Conservation (phyloP, 2,329 filamentous ascomycete species). For the Thielaviopsis populi region DNA sequence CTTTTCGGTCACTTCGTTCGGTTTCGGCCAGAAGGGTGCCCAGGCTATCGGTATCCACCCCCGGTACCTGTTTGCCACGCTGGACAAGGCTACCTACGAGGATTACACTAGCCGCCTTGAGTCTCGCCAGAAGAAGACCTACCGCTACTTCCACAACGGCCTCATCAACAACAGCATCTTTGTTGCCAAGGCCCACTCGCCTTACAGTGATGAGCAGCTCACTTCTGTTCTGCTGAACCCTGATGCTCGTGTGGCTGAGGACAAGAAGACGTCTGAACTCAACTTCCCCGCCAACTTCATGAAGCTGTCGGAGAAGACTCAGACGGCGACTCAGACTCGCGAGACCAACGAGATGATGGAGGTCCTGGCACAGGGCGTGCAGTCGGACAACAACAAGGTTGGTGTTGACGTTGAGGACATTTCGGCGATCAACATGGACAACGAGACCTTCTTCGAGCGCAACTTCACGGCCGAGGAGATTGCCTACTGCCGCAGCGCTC, state of each 20-base stretch:
- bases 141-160: slow-evolving; percentile 96
- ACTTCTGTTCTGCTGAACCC: slow-evolving; percentile 86
- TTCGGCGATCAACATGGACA: slow-evolving; percentile 74
- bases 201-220: slow-evolving; percentile 80
- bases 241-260: slow-evolving; percentile 64
- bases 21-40: slow-evolving; percentile 97
- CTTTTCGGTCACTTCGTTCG: slow-evolving; percentile 96
- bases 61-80: slow-evolving; percentile 87
- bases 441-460: slow-evolving; percentile 83
- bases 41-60: slow-evolving; percentile 96
- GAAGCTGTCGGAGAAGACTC: slow-evolving; percentile 44
- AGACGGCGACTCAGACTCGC: slow-evolving; percentile 35
- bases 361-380: slow-evolving; percentile 51
- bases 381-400: slow-evolving; percentile 58
- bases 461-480: slow-evolving; percentile 85
- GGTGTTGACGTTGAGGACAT: slow-evolving; percentile 92
- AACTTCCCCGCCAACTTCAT: slow-evolving; percentile 57
- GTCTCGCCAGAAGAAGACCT: slow-evolving; percentile 93
- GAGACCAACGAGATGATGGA: slow-evolving; percentile 64
- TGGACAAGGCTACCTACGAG: slow-evolving; percentile 70
- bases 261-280: slow-evolving; percentile 75
- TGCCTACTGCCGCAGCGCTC: slow-evolving; percentile 66
- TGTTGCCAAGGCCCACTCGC: slow-evolving; percentile 81
- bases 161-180: slow-evolving; percentile 97
- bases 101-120: slow-evolving; percentile 79